These are phyloP conservation scores for Quercus parvula DNA, from an alignment of 306 rosid genomes.

Conservation along the genomic window DNA sequence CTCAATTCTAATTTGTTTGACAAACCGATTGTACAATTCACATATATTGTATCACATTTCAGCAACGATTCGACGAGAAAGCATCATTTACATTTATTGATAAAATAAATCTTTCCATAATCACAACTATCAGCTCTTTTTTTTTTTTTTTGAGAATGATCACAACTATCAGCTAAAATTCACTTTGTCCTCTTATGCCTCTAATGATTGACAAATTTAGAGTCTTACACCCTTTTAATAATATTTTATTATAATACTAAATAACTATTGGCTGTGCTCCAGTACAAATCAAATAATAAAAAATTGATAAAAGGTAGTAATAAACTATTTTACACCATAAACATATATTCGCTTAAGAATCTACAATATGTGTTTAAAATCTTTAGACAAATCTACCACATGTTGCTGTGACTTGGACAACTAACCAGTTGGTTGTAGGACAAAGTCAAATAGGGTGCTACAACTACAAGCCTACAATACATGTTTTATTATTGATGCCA, in stretches of 20 bases:
- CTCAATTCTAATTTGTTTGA: not conserved
- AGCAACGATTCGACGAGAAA: no score
- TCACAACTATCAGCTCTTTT: not conserved
- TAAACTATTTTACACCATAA: not conserved
- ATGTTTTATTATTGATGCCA: not conserved
- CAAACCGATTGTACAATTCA: not conserved
- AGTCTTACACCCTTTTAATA: no score
- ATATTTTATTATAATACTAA: not conserved
- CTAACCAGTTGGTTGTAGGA: not conserved
- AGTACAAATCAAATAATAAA: not conserved
- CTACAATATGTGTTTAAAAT: not conserved
- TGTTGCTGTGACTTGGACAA: slow-evolving; percentile 4
- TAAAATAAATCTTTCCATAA: not conserved
- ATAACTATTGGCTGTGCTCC: not conserved
- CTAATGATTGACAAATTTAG: no score
- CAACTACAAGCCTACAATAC: not conserved
- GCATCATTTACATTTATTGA: no score
- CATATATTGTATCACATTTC: not conserved
- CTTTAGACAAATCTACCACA: not conserved
- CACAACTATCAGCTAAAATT: not conserved
- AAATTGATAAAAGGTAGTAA: not conserved
- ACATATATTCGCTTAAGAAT: not conserved
- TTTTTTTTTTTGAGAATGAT: no score
- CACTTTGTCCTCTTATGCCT: no score
- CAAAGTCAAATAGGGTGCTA: slow-evolving; percentile 11